phyloP scores from a whole-genome alignment of 2,329 filamentous ascomycete species.

The Thermothelomyces thermophilus region DNA sequence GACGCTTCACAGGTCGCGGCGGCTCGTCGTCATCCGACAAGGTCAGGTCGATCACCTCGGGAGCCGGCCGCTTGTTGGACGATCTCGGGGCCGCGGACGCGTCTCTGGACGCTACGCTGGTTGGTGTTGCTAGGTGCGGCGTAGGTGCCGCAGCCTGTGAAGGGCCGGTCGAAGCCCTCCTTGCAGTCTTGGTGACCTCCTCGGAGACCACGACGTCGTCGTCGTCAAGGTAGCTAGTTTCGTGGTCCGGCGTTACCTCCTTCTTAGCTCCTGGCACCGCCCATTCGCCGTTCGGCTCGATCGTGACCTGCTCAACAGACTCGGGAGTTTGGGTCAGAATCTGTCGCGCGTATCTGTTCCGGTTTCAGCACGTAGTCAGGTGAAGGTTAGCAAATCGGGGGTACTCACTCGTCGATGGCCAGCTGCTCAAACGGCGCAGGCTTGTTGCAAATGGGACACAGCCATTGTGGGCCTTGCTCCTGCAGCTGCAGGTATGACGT shows the following conservation, averaged over 20 bases:
- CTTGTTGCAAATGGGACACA: conserved; percentile 91
- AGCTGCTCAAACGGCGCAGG: conserved; percentile 71
- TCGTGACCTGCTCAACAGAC: conserved; percentile 75
- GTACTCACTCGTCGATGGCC: conserved; percentile 74
- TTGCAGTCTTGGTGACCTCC: conserved; percentile 33
- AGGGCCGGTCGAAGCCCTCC: conserved; percentile 32
- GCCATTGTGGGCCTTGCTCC: conserved; percentile 93
- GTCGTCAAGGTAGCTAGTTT: conserved; percentile 34
- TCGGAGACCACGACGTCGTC: conserved; percentile 47
- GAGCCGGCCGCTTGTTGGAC: conserved; percentile 41
- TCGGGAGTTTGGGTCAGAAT: conserved; percentile 69
- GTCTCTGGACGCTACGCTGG: conserved; percentile 31
- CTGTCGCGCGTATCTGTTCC: conserved; percentile 71
- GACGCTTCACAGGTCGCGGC: conserved; percentile 43
- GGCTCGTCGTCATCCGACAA: conserved; percentile 47
- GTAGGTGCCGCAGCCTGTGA: conserved; percentile 22
- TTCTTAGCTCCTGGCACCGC: conserved; percentile 33
- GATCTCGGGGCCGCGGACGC: conserved; percentile 33
- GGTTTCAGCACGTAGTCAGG: conserved; percentile 15
- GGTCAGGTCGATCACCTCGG: conserved; percentile 55
- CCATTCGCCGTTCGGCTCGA: conserved; percentile 85
- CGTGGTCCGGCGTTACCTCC: conserved; percentile 26
- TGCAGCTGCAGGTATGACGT: conserved; percentile 88
- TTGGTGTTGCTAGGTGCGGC: conserved; percentile 26
- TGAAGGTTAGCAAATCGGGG: not conserved